Percentiles rank a stretch among this genome's conserved stretches.
phyloP scores from a whole-genome alignment of 768 basidiomycete species.

The Tephrocybe sp. region DNA sequence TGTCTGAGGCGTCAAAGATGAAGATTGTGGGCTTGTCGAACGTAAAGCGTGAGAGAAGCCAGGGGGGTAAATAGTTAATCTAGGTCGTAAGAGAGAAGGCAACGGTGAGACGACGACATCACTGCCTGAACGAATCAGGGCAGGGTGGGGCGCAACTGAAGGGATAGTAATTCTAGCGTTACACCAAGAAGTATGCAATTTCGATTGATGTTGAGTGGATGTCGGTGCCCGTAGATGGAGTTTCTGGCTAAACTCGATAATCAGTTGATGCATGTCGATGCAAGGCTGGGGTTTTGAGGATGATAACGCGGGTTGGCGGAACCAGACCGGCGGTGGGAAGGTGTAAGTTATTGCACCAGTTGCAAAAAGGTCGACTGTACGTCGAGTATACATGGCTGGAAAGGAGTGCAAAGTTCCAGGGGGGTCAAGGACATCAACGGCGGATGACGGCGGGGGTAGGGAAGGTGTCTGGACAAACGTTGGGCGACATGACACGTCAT shows the following conservation, averaged over 20 bases:
- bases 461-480: neutral
- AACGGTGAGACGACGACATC: too few species aligned
- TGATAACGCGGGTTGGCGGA: conserved; percentile 21
- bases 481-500: neutral
- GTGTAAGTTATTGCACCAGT: conserved; percentile 9
- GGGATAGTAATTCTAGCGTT: neutral
- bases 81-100: too few species aligned
- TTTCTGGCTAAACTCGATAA: conserved; percentile 8
- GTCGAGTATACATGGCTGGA: conserved; percentile 19
- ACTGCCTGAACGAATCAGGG: neutral
- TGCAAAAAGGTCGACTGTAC: conserved; percentile 17
- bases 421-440: neutral
- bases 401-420: conserved; percentile 23
- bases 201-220: neutral
- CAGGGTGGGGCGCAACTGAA: conserved; percentile 10
- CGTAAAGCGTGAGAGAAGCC: too few species aligned
- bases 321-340: conserved; percentile 32
- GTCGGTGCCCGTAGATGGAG: conserved; percentile 9
- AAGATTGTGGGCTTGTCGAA: too few species aligned
- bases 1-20: too few species aligned
- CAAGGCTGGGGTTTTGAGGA: neutral
- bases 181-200: conserved; percentile 7
- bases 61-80: too few species aligned
- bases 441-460: neutral
- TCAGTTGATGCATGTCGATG: conserved; percentile 5